Evolutionary conservation across 108 stramenopile genomes (phyloP).

Genomic region (Nitzschia putrida): DNA sequence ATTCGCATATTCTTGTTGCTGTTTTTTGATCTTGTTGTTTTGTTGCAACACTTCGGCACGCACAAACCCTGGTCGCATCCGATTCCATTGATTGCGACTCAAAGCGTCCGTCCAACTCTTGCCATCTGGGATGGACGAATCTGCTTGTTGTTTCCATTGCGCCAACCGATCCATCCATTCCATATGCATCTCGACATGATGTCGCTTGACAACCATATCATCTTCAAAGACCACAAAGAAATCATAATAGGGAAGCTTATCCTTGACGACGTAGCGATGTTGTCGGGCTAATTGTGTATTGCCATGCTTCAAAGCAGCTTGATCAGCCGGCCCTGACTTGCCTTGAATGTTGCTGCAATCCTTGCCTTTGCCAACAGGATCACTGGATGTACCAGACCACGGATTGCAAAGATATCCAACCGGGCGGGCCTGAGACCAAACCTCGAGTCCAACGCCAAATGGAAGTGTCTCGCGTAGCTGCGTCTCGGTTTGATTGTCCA

Average conservation of each 20-base stretch:
- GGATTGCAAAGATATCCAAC: conserved; percentile 43
- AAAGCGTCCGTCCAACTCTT: conserved; percentile 40
- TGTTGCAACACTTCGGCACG: conserved; percentile 68
- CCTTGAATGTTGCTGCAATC: conserved; percentile 33
- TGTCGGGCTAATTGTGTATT: conserved; percentile 70
- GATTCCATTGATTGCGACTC: conserved; percentile 55
- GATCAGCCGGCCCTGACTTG: neutral
- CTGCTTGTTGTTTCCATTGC: conserved; percentile 44
- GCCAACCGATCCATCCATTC: conserved; percentile 51
- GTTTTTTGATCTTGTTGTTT: neutral
- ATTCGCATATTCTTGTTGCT: conserved; percentile 17
- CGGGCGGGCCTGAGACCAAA: conserved; percentile 79
- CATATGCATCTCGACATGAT: conserved; percentile 66
- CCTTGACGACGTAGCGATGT: conserved; percentile 83
- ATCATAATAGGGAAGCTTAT: conserved; percentile 76
- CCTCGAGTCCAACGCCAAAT: conserved; percentile 49
- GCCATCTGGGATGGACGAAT: conserved; percentile 5
- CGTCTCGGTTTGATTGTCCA: conserved; percentile 33
- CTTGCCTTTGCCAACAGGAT: conserved; percentile 11
- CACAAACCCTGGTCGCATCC: conserved; percentile 70
- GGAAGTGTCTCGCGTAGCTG: conserved; percentile 59
- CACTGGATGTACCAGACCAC: conserved; percentile 16
- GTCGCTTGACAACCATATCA: conserved; percentile 79
- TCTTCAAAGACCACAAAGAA: conserved; percentile 80
- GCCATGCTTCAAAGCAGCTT: neutral